Conservation (phyloP, 495 filamentous ascomycete species). For the Podospora didyma region DNA sequence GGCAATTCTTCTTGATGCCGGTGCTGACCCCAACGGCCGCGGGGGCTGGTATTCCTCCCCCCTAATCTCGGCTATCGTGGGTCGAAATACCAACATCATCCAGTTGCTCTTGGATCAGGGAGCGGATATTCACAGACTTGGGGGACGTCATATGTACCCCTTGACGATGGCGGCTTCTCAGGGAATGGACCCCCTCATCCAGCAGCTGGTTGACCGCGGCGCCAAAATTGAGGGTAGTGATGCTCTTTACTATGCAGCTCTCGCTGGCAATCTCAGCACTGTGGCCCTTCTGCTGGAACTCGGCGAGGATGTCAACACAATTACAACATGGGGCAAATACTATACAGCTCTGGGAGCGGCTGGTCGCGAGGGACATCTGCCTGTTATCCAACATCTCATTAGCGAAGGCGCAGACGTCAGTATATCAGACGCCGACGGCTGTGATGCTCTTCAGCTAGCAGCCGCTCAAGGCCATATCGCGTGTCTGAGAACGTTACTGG, state of each 20-base stretch:
- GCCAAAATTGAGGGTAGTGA: conserved; percentile 1
- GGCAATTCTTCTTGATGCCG: conserved; percentile 4
- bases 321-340: conserved; percentile 4
- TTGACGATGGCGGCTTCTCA: background rate
- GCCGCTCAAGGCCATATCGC: conserved; percentile 7
- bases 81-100: conserved; percentile 6
- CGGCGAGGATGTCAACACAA: conserved; percentile 9
- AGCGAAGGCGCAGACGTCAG: conserved; percentile 1
- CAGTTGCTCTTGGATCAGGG: conserved; percentile 8
- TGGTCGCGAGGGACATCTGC: background rate
- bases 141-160: conserved; percentile 1
- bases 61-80: conserved; percentile 10
- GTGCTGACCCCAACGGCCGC: conserved; percentile 7
- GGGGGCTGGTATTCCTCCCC: conserved; percentile 12
- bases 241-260: background rate
- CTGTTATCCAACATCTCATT: background rate
- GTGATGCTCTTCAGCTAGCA: conserved; percentile 18
- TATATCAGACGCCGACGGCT: conserved; percentile 11
- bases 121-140: conserved; percentile 4
- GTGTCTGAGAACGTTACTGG: conserved; percentile 6
- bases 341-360: conserved; percentile 1
- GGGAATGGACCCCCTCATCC: conserved; percentile 1
- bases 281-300: conserved; percentile 3
- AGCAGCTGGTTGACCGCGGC: conserved; percentile 1
- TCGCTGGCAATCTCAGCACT: conserved; percentile 2